Evolutionary conservation across 2,329 filamentous ascomycete genomes (phyloP).

Genomic region (Penicillium sp.): DNA sequence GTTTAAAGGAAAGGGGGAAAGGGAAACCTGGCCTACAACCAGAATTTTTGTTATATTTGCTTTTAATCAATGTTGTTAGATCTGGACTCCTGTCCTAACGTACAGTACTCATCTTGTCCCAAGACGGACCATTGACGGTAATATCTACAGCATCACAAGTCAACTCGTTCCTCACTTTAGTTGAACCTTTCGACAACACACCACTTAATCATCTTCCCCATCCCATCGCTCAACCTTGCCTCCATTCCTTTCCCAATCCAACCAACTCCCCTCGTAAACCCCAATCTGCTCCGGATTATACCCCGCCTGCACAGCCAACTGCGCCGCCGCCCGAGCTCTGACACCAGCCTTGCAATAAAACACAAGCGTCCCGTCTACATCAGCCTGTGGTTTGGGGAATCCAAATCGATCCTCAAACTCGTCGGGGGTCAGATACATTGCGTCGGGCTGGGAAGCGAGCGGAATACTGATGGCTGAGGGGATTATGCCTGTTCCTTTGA

Average conservation of each 20-base stretch:
- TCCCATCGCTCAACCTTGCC: constrained; percentile 59
- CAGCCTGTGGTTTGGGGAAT: constrained; percentile 63
- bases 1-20: constrained; percentile 6
- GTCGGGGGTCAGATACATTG: constrained; percentile 69
- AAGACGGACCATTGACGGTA: neutral
- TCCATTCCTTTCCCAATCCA: constrained; percentile 76
- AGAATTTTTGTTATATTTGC: constrained; percentile 20
- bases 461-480: constrained; percentile 82
- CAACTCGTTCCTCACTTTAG: neutral
- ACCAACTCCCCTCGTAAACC: constrained; percentile 53
- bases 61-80: constrained; percentile 14
- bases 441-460: constrained; percentile 71
- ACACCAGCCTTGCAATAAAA: constrained; percentile 96
- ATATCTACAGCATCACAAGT: neutral
- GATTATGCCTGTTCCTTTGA: constrained; percentile 57
- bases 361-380: constrained; percentile 56
- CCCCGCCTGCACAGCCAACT: constrained; percentile 72
- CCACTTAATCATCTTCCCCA: constrained; percentile 22
- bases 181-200: neutral
- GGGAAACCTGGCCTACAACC: constrained; percentile 22
- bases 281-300: constrained; percentile 63
- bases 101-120: neutral
- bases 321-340: constrained; percentile 72
- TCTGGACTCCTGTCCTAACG: neutral
- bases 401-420: constrained; percentile 84